Evolutionary conservation across 2,329 filamentous ascomycete species (phyloP), one percentile per base, ranked within the genome.

Genomic region (Ceratocystiopsis sp.): DNA sequence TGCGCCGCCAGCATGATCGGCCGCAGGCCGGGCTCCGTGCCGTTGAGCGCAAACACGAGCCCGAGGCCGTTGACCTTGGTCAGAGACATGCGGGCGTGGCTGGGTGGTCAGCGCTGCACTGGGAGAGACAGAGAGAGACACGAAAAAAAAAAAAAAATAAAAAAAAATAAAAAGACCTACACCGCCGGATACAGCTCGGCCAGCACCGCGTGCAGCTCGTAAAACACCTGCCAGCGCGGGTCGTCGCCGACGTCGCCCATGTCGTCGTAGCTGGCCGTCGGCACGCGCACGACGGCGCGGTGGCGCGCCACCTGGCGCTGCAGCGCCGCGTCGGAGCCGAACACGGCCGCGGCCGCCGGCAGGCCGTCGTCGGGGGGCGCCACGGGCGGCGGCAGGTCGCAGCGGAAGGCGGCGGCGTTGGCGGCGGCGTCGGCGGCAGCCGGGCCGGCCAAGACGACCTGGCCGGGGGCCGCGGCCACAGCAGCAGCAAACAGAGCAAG

Each of bases 1-100:
- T 79, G 75, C 1, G 73, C 75, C 62, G 76, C 71, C 35, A 80
- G 59, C 18, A 79, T 57, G 4, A 68, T 65, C 0, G 74, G 73
- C 54, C 71, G 73, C 35, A 75, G 56, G 1, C 52, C 54, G 3
- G 55, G 46, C 34, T 75, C 60, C 8, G 59, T 62, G 4, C 75
- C 75, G 35, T 66, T 47, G 66, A 73, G 72, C 2, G 71, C 75
- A 52, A 68, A 76, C 29, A 78, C 53, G 37, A 78, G 58, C 3
- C 69, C 74, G 52, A 77, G 68, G 2, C 64, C 70, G 53, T 79
- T 78, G 50, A 77, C 57, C 46, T 67, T 69, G 43, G 75, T 67
- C 0, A 75, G 55, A 8, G 59, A 52, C 42, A 73, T 41, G 14
- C 42, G 45, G 10, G 39, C 41, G 35, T 48, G 45, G 8, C 46